phyloP scores from a whole-genome alignment of 129 eudicot species.

The Arctium minus region DNA sequence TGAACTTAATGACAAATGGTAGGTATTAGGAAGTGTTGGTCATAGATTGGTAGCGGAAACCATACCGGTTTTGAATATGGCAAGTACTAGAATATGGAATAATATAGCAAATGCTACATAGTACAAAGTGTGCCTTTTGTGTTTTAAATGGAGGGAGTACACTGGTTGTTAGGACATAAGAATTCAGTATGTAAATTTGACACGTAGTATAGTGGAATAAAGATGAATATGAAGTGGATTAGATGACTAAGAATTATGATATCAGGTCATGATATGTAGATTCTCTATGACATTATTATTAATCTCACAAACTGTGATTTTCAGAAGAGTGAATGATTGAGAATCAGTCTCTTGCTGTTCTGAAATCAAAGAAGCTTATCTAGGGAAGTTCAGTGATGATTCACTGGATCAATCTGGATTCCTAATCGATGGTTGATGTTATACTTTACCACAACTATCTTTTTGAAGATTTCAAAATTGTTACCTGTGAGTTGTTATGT shows the following conservation, averaged over 20 bases:
- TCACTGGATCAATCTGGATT: neutral
- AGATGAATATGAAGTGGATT: neutral
- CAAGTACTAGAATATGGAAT: neutral
- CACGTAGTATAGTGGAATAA: neutral
- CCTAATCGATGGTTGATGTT: neutral
- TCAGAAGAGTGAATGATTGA: neutral
- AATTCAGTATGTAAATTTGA: neutral
- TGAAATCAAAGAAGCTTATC: slow-evolving; percentile 7
- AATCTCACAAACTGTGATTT: neutral
- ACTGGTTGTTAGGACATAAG: neutral
- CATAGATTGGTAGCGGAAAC: neutral
- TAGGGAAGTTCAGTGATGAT: slow-evolving; percentile 4
- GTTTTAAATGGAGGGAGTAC: neutral
- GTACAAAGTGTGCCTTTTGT: neutral
- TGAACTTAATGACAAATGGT: neutral
- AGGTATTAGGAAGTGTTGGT: neutral
- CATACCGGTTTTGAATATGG: neutral
- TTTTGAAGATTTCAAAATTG: neutral
- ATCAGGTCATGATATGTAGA: neutral
- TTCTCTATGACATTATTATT: neutral
- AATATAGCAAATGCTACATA: neutral
- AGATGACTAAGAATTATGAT: neutral
- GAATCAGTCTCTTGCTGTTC: neutral
- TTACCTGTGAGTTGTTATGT: neutral
- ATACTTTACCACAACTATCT: neutral